Base-by-base conservation (phyloP, 108 stramenopile species). In the Nannochloropsis gaditana region DNA sequence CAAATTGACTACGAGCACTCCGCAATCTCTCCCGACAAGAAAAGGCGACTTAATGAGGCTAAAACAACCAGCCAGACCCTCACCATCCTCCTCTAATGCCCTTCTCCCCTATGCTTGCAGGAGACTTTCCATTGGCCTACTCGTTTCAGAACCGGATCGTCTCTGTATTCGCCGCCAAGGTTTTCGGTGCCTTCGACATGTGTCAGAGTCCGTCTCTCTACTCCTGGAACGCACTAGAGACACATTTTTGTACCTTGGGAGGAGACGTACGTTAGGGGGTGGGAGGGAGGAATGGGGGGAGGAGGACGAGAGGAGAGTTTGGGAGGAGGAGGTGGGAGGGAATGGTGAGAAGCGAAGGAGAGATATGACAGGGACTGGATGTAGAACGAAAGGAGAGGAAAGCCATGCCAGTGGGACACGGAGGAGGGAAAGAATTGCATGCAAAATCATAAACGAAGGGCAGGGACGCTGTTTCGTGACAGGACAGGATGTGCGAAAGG, bases 171-270 rank as follows among this genome's bases (percentile, higher is more conserved):
- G 59, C 59, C 59, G 59, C 59, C 59, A 73, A 73, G 6, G 59
- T n/a, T n/a, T 73, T 73, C n/a, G 59, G 59, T 73, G 59, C 59
- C 59, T 73, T 73, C 2, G 59, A 73, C 59, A 73, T 73, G 59
- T 73, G 59, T n/a, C 59, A 73, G 59, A n/a, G 19, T 0, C 59
- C 59, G 2, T 73, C 59, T n/a, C 59, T 73, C 19, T 73, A 73
- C n/a, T 73, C 59, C 3, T 73, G 59, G 59, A 73, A 73, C 6
- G 59, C 59, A 15, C 3, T 73, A n/a, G 19, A 73, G 59, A 73
- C 59, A 15, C 59, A 73, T n/a, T 73, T 73, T 73, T 73, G 59
- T n/a, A 73, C 59, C 19, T n/a, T 73, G 59, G 59, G 5, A 15
- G 19, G n/a, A 6, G 59, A 73, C 2, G 59, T 73, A 73, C 59